Evolutionary conservation across 768 basidiomycete species (phyloP), one percentile per base, ranked within the genome.

Genomic region (Trametes meyenii): DNA sequence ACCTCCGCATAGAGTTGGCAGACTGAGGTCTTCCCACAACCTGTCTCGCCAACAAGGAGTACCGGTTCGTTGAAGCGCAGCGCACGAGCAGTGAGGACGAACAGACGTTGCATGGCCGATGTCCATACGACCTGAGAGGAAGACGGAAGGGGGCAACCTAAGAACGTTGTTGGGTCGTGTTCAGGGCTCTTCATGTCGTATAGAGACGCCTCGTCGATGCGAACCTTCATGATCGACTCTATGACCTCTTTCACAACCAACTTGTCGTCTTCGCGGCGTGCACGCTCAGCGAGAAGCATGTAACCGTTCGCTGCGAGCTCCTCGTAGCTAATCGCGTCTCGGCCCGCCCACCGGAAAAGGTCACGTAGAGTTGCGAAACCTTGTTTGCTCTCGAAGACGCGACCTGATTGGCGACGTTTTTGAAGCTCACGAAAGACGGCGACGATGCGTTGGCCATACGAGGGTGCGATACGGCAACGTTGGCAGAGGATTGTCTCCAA

Each of bases 371-470:
- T 99, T 0, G 93, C 97, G 70, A 98, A 99, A 0, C 95, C 90
- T 50, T 96, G 91, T 74, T 96, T 98, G 71, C 94, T 96, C 75
- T 99, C 97, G 71, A 99, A 99, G 39, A 99, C 91, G 26, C 97
- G 86, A 39, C 90, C 84, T 0, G 88, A 84, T 73, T 98, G 96
- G 7, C 97, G 84, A 29, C 94, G 89, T 62, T 92, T 93, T 72
- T 96, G 95, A 3, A 99, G 79, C 71, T 98, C 96, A 48, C 82
- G 88, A 75, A 98, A 99, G 38, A 98, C 96, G 35, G 77, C 78
- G 55, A 98, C 96, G 52, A 98, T 98, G 63, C 85, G 85, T 68
- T 90, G 87, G 17, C 92, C 94, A 67, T 96, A 95, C 0, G 96
- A 96, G 0, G 95, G 96, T 0, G 97, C 92, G 55, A 98, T 98